A percentile compares a stretch with the other conserved stretches of the same genome.
Conservation (phyloP, 108 stramenopile species). For the Asterionellopsis glacialis region DNA sequence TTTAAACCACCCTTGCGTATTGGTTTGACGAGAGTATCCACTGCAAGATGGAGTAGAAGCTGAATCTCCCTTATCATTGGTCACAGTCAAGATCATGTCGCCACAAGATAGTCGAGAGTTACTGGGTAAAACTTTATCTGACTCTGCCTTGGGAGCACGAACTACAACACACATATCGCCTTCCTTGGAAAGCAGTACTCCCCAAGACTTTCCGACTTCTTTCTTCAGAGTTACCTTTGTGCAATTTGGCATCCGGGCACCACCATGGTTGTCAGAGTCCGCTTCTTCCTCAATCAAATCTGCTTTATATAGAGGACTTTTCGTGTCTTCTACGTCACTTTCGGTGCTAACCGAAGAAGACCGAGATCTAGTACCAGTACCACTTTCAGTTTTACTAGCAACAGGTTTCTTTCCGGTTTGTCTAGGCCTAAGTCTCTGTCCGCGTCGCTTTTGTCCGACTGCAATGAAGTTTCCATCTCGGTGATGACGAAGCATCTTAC, state of each 20-base stretch:
- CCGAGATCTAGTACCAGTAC: background rate
- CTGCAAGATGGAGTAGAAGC: slow-evolving; percentile 1
- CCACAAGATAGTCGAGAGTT: background rate
- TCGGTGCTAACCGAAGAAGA: slow-evolving; percentile 11
- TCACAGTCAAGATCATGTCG: slow-evolving; percentile 7
- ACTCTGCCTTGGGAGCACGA: background rate
- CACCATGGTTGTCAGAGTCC: background rate
- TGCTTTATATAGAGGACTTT: background rate
- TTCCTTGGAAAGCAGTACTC: slow-evolving; percentile 7
- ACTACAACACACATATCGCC: slow-evolving; percentile 11
- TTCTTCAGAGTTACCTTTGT: background rate
- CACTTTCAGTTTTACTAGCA: background rate
- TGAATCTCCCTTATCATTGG: background rate
- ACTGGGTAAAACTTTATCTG: too few species aligned
- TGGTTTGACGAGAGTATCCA: background rate
- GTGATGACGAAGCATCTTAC: slow-evolving; percentile 13
- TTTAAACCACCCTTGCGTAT: slow-evolving; percentile 5
- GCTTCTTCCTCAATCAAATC: background rate
- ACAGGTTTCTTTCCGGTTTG: background rate
- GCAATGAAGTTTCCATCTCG: background rate
- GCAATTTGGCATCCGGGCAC: background rate
- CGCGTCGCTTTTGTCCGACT: slow-evolving; percentile 9
- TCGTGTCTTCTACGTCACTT: background rate
- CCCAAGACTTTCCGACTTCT: slow-evolving; percentile 7
- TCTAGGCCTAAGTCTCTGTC: slow-evolving; percentile 1